Percentiles rank a stretch among this genome's conserved stretches.
phyloP scores from a whole-genome alignment of 2,329 filamentous ascomycete species.

The Apiospora phragmitis region DNA sequence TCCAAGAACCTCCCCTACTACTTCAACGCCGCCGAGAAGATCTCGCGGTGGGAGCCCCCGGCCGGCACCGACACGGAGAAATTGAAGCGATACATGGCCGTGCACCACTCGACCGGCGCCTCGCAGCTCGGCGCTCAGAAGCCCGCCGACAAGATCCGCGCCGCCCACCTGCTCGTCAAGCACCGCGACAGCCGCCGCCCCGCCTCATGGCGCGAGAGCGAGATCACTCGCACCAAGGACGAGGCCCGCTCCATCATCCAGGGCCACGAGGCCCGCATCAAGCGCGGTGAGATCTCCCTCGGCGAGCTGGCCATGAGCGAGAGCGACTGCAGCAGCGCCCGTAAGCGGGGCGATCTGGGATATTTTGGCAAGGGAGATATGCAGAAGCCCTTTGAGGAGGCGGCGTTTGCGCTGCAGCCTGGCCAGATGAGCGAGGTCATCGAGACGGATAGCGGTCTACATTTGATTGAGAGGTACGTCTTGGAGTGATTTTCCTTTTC shows the following conservation, averaged over 20 bases:
- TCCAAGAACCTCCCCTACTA: slow-evolving; percentile 99
- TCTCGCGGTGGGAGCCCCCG: slow-evolving; percentile 95
- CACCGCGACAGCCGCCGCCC: slow-evolving; percentile 85
- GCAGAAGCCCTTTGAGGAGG: slow-evolving; percentile 98
- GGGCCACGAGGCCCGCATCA: slow-evolving; percentile 74
- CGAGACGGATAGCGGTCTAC: slow-evolving; percentile 89
- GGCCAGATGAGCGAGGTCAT: slow-evolving; percentile 86
- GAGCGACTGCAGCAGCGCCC: slow-evolving; percentile 93
- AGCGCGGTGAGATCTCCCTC: slow-evolving; percentile 65
- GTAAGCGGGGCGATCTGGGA: slow-evolving; percentile 91
- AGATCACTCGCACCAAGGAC: slow-evolving; percentile 86
- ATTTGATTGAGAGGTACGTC: slow-evolving; percentile 76
- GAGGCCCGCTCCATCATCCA: slow-evolving; percentile 80
- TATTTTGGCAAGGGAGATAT: slow-evolving; percentile 95
- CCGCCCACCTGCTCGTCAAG: slow-evolving; percentile 91
- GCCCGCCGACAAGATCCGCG: slow-evolving; percentile 82
- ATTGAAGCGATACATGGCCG: slow-evolving; percentile 92
- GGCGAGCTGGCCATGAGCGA: slow-evolving; percentile 85
- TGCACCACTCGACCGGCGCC: slow-evolving; percentile 70
- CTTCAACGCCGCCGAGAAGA: slow-evolving; percentile 84
- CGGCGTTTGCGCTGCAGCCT: slow-evolving; percentile 84
- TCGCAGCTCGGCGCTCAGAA: slow-evolving; percentile 43
- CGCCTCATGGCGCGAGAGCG: slow-evolving; percentile 87
- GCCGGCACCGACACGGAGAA: slow-evolving; percentile 84
- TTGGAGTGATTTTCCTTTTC: neutral